These are phyloP conservation scores for Rutstroemia sp. DNA, from an alignment of 2,329 filamentous ascomycete genomes.

Conservation along the genomic window DNA sequence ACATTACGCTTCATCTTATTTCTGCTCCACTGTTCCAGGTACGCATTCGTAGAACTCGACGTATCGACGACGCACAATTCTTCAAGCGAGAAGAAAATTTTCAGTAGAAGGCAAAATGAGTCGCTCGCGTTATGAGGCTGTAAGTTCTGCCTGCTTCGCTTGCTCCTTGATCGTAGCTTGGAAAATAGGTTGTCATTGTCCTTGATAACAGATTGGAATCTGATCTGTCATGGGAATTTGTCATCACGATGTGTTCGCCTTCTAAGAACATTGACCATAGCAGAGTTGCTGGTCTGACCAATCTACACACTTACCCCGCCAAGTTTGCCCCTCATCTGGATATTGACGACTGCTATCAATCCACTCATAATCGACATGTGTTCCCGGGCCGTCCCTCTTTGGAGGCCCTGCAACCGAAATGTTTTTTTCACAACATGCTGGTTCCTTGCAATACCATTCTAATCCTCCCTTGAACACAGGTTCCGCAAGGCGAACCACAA, in stretches of 20 bases:
- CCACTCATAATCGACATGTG: too few relatives aligned
- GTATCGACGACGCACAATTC: background rate
- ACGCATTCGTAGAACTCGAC: background rate
- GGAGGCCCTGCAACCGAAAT: background rate
- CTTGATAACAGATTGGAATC: background rate
- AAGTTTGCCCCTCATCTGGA: too few relatives aligned
- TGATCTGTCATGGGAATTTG: too few relatives aligned
- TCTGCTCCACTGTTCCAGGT: background rate
- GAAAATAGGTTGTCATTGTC: background rate
- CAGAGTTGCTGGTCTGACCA: too few relatives aligned
- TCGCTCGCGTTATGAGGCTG: conserved; percentile 22
- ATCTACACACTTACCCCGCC: too few relatives aligned
- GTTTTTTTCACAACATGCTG: background rate
- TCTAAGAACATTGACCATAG: too few relatives aligned
- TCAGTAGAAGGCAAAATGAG: conserved; percentile 13
- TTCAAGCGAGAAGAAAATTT: background rate
- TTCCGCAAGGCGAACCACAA: conserved; percentile 14
- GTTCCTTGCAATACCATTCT: background rate
- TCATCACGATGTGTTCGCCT: too few relatives aligned
- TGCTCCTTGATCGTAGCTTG: background rate
- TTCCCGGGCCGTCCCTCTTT: background rate
- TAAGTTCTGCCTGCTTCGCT: conserved; percentile 9
- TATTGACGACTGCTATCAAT: too few relatives aligned
- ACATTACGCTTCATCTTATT: background rate
- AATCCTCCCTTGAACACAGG: conserved; percentile 9